These are phyloP conservation scores for Trichoderma atroviride DNA, from an alignment of 2,329 filamentous ascomycete species.

Conservation along the genomic window DNA sequence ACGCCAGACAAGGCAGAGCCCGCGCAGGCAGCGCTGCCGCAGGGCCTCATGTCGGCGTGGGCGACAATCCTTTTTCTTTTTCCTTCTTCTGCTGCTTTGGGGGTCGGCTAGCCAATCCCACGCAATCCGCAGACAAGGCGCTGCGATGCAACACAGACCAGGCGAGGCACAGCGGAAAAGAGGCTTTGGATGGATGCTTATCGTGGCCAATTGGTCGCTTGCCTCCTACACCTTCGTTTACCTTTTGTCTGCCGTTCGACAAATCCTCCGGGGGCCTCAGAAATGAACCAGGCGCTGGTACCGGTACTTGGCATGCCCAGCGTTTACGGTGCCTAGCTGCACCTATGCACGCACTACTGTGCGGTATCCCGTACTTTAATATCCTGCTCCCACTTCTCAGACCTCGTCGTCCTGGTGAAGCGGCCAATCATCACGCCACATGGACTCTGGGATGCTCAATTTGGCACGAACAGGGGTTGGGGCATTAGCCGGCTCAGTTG, in stretches of 20 bases:
- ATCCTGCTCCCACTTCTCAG: background rate
- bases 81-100: background rate
- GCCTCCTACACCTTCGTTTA: background rate
- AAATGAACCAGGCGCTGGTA: background rate
- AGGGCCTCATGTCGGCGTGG: conserved; percentile 13
- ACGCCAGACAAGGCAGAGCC: background rate
- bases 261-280: background rate
- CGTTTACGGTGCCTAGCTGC: background rate
- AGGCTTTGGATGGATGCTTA: conserved; percentile 1
- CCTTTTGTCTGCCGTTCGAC: background rate
- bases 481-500: conserved; percentile 20
- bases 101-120: conserved; percentile 1
- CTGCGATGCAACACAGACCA: conserved; percentile 3
- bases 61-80: background rate
- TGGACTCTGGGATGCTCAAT: conserved; percentile 24
- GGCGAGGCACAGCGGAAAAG: background rate
- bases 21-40: background rate
- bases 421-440: conserved; percentile 22
- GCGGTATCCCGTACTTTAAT: conserved; percentile 19
- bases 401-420: conserved; percentile 15
- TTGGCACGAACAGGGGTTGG: conserved; percentile 21
- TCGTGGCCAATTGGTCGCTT: conserved; percentile 1
- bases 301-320: conserved; percentile 2
- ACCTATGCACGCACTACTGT: conserved; percentile 11
- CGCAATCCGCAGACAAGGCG: background rate